These are phyloP conservation scores for Gracilaria domingensis DNA, from an alignment of 23 red algal genomes.

Conservation along the genomic window DNA sequence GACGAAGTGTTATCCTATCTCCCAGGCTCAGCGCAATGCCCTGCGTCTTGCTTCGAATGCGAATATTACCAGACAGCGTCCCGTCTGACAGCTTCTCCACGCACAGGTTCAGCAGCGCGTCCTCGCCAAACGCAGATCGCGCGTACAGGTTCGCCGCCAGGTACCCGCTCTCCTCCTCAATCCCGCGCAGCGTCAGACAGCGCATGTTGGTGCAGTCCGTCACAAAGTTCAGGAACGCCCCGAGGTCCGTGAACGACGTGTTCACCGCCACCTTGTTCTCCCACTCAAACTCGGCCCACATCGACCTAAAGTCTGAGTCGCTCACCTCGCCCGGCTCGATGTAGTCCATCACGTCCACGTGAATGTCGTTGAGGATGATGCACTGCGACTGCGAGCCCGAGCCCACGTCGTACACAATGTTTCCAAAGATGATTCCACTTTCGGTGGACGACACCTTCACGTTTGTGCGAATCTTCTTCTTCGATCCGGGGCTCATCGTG, in stretches of 20 bases:
- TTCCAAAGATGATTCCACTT: constrained; percentile 99
- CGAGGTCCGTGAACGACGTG: constrained; percentile 71
- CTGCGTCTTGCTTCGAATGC: constrained; percentile 99
- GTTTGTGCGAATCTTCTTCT: constrained; percentile 81
- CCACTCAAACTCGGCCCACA: constrained; percentile 99
- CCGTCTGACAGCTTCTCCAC: constrained; percentile 85
- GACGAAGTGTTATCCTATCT: constrained; percentile 83
- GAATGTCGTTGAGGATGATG: constrained; percentile 98
- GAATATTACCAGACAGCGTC: constrained; percentile 80
- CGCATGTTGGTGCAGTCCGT: constrained; percentile 94
- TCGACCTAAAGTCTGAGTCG: constrained; percentile 89
- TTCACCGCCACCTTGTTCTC: constrained; percentile 96
- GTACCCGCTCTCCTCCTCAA: constrained; percentile 91
- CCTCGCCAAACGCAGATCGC: constrained; percentile 92
- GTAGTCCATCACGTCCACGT: constrained; percentile 99
- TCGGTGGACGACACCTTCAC: constrained; percentile 99
- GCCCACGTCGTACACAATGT: constrained; percentile 94
- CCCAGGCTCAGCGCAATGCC: constrained; percentile 95
- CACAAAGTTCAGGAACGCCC: constrained; percentile 82
- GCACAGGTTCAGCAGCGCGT: constrained; percentile 92
- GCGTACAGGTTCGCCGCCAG: constrained; percentile 98
- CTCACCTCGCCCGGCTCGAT: constrained; percentile 86
- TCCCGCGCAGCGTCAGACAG: constrained; percentile 86
- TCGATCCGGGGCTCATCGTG: constrained; percentile 79
- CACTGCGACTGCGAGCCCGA: constrained; percentile 70